Percentiles rank a stretch among this genome's conserved stretches.
Conservation (phyloP, 306 rosid species). For the Lupinus albus region DNA sequence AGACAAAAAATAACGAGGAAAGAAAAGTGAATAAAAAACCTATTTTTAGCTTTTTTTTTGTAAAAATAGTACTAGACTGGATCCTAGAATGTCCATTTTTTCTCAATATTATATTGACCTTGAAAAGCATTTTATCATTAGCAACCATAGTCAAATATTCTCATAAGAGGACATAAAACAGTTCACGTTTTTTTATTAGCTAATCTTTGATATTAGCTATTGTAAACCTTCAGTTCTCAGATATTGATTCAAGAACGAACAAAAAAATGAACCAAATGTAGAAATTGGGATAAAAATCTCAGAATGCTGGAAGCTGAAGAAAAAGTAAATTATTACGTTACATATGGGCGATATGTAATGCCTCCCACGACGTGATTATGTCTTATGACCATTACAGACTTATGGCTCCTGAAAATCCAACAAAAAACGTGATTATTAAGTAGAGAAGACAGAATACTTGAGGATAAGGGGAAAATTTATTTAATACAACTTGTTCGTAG, state of each 20-base stretch:
- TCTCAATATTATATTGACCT: neutral
- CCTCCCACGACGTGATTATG: conserved; percentile 91
- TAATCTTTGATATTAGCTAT: conserved; percentile 10
- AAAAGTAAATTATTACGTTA: conserved; percentile 53
- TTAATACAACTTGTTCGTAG: conserved; percentile 20
- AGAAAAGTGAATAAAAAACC: conserved; percentile 10
- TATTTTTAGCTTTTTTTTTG: conserved; percentile 7
- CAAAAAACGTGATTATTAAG: conserved; percentile 17
- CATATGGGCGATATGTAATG: conserved; percentile 95
- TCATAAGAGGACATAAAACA: conserved; percentile 21
- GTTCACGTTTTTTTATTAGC: conserved; percentile 13
- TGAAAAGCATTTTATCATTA: conserved; percentile 28
- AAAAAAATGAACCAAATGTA: conserved; percentile 3
- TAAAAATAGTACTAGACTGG: conserved; percentile 3
- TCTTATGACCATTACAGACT: conserved; percentile 94
- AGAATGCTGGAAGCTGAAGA: conserved; percentile 7
- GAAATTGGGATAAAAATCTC: neutral
- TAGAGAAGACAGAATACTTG: conserved; percentile 14
- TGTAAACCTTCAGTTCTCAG: conserved; percentile 29
- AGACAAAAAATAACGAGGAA: conserved; percentile 32
- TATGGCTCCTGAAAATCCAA: conserved; percentile 74
- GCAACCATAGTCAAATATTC: conserved; percentile 19
- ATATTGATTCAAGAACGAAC: conserved; percentile 10
- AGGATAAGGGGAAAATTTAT: conserved; percentile 19
- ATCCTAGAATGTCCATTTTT: conserved; percentile 14